Evolutionary conservation across 2,329 filamentous ascomycete species (phyloP), one percentile per base, ranked within the genome.

Genomic region (Cylindrodendrum hubeiense): DNA sequence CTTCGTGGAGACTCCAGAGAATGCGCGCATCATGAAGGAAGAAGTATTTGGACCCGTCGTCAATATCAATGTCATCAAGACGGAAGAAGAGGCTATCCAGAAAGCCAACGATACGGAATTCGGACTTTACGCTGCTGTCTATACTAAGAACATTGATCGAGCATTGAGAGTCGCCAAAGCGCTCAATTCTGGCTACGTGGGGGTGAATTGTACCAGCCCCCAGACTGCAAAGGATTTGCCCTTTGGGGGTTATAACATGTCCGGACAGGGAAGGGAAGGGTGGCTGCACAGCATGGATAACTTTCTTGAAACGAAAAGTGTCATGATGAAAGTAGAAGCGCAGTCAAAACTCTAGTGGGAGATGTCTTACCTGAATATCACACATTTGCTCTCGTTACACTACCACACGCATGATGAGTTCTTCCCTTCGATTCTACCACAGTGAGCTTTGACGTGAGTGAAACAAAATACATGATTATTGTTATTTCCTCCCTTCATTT

Each of bases 41-140:
- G 89, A 91, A 65, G 83, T 91, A 1, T 91, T 91, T 66, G 89
- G 89, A 0, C 89, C 89, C 0, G 89, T 92, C 4, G 85, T 88
- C 0, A 84, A 84, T 24, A 85, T 91, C 67, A 84, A 84, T 57
- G 83, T 66, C 79, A 79, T 81, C 59, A 70, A 70, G 21, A 74
- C 73, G 0, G 79, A 81, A 26, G 71, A 71, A 0, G 78, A 81
- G 43, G 79, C 76, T 0, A 53, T 81, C 1, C 56, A 47, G 5
- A 71, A 75, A 8, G 78, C 78, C 0, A 81, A 81, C 50, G 68
- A 88, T 66, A 85, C 84, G 1, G 83, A 81, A 2, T 88, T 86
- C 69, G 88, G 88, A 2, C 79, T 90, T 0, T 86, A 85, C 7
- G 83, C 84, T 3, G 83, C 87, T 0, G 79, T 91, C 0, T 90